phyloP scores from a whole-genome alignment of 768 basidiomycete species.

The Cantharellus anzutake region DNA sequence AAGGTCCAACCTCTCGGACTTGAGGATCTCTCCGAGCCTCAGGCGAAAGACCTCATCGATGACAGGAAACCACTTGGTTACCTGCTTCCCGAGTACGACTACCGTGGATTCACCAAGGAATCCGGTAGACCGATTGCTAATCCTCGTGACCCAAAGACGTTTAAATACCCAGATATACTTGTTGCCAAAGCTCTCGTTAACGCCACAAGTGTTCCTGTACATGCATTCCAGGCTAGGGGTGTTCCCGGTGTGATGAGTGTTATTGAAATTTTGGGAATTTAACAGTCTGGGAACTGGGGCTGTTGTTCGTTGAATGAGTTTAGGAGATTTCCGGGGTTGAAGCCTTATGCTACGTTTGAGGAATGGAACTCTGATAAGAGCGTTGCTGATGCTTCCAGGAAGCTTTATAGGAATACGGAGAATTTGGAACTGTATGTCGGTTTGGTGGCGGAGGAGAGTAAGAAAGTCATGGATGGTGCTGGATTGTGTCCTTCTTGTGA shows the following conservation, averaged over 20 bases:
- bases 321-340: constrained; percentile 33
- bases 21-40: not conserved
- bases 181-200: constrained; percentile 7
- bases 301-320: constrained; percentile 13
- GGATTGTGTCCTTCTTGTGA: constrained; percentile 45
- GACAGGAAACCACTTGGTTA: not conserved
- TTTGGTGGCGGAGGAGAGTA: constrained; percentile 57
- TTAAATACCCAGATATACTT: constrained; percentile 1
- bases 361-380: constrained; percentile 66
- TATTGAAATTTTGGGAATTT: constrained; percentile 16
- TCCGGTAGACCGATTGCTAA: constrained; percentile 16
- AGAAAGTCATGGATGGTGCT: constrained; percentile 56
- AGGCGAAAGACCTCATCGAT: not conserved
- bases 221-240: constrained; percentile 8
- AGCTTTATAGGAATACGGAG: constrained; percentile 45
- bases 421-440: not conserved
- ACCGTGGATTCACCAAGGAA: not conserved
- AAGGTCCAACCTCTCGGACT: too few species aligned
- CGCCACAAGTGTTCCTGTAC: constrained; percentile 6
- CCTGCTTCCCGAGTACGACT: constrained; percentile 11
- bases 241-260: constrained; percentile 8
- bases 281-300: constrained; percentile 9
- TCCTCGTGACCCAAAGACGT: constrained; percentile 19
- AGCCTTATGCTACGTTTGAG: constrained; percentile 45
- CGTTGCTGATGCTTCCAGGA: too few species aligned